Evolutionary conservation across 179 eudicot species (phyloP).

Genomic region (Heliamphora pulchella): DNA sequence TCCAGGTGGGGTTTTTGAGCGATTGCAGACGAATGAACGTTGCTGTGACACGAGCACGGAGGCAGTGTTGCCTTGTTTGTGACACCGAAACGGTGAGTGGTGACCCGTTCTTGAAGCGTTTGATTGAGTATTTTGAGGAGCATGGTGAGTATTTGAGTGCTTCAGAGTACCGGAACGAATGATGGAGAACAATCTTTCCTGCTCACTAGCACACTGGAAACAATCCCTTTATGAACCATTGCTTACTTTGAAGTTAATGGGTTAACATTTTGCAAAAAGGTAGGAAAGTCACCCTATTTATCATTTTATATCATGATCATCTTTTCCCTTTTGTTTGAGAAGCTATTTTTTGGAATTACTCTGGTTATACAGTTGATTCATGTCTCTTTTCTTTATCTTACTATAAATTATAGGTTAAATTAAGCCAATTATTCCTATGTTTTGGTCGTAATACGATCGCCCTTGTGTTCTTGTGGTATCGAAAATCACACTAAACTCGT

Average conservation of each 20-base stretch:
- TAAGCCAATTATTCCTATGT: too few relatives aligned
- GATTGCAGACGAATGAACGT: slow-evolving; percentile 96
- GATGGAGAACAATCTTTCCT: slow-evolving; percentile 3
- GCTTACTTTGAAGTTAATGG: not conserved
- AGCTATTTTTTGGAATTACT: not conserved
- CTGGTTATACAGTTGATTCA: too few relatives aligned
- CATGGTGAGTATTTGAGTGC: slow-evolving; percentile 94
- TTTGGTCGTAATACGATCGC: too few relatives aligned
- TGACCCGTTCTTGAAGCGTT: slow-evolving; percentile 78
- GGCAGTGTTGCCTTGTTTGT: slow-evolving; percentile 88
- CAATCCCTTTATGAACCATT: not conserved
- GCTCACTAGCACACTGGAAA: not conserved
- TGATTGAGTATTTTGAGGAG: slow-evolving; percentile 87
- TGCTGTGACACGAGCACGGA: slow-evolving; percentile 96
- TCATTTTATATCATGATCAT: not conserved
- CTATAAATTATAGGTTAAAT: too few relatives aligned
- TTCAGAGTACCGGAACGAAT: slow-evolving; percentile 61
- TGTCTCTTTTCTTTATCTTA: too few relatives aligned
- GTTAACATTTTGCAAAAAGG: not conserved
- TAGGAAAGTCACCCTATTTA: not conserved
- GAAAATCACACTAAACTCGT: too few relatives aligned
- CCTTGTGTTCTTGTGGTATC: too few relatives aligned
- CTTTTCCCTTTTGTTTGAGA: not conserved
- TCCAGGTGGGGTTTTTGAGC: slow-evolving; percentile 84
- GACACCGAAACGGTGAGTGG: slow-evolving; percentile 90